Conservation (phyloP, 768 basidiomycete genomes). For the Mycena albidolilacea region DNA sequence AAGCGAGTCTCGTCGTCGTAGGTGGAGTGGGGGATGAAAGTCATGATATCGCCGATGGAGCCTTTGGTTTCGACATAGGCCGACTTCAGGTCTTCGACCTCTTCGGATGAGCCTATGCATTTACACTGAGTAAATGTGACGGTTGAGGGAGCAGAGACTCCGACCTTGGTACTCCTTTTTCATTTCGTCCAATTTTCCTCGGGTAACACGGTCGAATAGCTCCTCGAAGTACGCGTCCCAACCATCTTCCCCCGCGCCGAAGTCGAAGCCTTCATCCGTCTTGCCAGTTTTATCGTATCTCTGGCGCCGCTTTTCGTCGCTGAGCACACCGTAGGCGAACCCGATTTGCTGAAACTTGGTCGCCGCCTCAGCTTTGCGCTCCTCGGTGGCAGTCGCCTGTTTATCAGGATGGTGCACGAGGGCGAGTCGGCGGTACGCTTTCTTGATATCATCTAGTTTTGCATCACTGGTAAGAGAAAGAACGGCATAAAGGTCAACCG, state of each 20-base stretch:
- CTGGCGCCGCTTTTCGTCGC: constrained; percentile 81
- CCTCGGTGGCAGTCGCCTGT: constrained; percentile 72
- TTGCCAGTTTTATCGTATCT: constrained; percentile 90
- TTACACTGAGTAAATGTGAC: constrained; percentile 5
- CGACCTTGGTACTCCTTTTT: constrained; percentile 95
- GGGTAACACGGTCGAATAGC: constrained; percentile 89
- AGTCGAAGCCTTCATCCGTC: constrained; percentile 84
- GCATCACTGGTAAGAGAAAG: constrained; percentile 71
- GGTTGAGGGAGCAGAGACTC: constrained; percentile 25
- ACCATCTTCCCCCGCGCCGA: constrained; percentile 83
- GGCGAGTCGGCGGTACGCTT: constrained; percentile 88
- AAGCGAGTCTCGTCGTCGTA: constrained; percentile 90
- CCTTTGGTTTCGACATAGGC: constrained; percentile 84
- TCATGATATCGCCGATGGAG: constrained; percentile 86
- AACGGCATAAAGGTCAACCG: constrained; percentile 84
- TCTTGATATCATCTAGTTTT: constrained; percentile 78
- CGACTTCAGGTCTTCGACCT: constrained; percentile 80
- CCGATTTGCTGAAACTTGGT: constrained; percentile 93
- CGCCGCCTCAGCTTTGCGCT: constrained; percentile 77
- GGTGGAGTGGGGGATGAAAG: constrained; percentile 88
- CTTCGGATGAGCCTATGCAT: constrained; percentile 84
- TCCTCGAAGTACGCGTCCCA: constrained; percentile 98
- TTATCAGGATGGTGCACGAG: constrained; percentile 94
- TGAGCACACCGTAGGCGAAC: constrained; percentile 92
- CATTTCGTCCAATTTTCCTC: constrained; percentile 91